These are phyloP conservation scores for Citrus glauca DNA, from an alignment of 345 rosid species.

Conservation along the genomic window DNA sequence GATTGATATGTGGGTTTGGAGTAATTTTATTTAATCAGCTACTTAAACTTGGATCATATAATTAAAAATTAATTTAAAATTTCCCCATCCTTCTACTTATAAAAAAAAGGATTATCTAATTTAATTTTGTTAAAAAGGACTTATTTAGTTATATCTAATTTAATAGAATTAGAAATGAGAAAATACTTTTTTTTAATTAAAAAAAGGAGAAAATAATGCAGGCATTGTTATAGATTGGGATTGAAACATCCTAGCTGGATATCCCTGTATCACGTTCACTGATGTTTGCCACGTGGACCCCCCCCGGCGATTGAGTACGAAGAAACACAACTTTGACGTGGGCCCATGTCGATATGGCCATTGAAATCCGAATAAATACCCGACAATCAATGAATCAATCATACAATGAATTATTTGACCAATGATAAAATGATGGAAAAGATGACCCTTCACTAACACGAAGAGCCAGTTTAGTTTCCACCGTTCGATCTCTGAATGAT, in stretches of 20 bases:
- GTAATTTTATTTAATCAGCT: too few species aligned
- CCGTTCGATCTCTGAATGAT: slow-evolving; percentile 10
- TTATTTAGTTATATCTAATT: too few species aligned
- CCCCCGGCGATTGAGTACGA: background rate
- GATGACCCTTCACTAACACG: slow-evolving; percentile 3
- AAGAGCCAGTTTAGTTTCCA: slow-evolving; percentile 13
- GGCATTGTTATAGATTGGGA: too few species aligned
- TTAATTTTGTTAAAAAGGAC: too few species aligned
- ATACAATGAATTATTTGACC: background rate
- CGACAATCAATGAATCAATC: background rate
- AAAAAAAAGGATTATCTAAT: too few species aligned
- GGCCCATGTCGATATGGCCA: background rate
- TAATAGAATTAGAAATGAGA: too few species aligned
- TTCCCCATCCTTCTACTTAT: too few species aligned
- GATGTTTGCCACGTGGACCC: background rate
- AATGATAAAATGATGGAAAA: background rate
- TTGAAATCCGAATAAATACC: background rate
- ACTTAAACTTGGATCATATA: too few species aligned
- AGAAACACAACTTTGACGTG: background rate
- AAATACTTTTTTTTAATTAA: too few species aligned
- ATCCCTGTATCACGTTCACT: background rate
- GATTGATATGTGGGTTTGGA: rapidly evolving
- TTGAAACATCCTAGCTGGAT: too few species aligned
- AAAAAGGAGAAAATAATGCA: too few species aligned
- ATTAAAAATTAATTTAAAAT: too few species aligned